Conservation (phyloP, 371 early-diverging fungal genomes). For the Zychaea mexicana region DNA sequence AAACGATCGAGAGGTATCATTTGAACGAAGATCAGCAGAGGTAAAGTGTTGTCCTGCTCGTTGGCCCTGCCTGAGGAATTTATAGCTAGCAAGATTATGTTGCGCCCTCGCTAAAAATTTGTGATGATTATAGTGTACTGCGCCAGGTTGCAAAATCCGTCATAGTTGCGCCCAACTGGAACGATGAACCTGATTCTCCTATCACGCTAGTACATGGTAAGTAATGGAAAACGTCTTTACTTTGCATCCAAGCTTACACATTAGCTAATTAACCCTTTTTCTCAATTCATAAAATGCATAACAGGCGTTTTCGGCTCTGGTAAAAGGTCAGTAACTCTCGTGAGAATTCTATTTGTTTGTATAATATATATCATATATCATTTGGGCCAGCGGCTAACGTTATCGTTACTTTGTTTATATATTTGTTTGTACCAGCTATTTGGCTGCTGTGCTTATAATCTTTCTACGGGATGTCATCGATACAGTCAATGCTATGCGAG, state of each 20-base stretch:
- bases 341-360: too few species aligned
- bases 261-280: not conserved
- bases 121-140: slow-evolving; percentile 42
- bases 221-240: not conserved
- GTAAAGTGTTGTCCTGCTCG: slow-evolving; percentile 47
- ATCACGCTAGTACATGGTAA: slow-evolving; percentile 58
- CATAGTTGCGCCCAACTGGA: slow-evolving; percentile 51
- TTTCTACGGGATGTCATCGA: slow-evolving; percentile 67
- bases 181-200: slow-evolving; percentile 36
- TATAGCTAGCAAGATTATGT: too few species aligned
- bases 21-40: slow-evolving; percentile 71
- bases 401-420: not conserved
- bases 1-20: slow-evolving; percentile 37
- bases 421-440: slow-evolving; percentile 47
- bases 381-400: not conserved
- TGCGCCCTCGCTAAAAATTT: not conserved
- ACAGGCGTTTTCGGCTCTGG: slow-evolving; percentile 79
- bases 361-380: too few species aligned
- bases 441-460: slow-evolving; percentile 78
- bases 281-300: not conserved
- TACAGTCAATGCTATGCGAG: slow-evolving; percentile 33
- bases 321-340: slow-evolving; percentile 68
- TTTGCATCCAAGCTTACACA: not conserved
- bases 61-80: too few species aligned
- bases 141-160: slow-evolving; percentile 56